Percentiles rank a stretch among this genome's conserved stretches.
phyloP scores from a whole-genome alignment of 139 green algal species.

The Auxenochlorella protothecoides region DNA sequence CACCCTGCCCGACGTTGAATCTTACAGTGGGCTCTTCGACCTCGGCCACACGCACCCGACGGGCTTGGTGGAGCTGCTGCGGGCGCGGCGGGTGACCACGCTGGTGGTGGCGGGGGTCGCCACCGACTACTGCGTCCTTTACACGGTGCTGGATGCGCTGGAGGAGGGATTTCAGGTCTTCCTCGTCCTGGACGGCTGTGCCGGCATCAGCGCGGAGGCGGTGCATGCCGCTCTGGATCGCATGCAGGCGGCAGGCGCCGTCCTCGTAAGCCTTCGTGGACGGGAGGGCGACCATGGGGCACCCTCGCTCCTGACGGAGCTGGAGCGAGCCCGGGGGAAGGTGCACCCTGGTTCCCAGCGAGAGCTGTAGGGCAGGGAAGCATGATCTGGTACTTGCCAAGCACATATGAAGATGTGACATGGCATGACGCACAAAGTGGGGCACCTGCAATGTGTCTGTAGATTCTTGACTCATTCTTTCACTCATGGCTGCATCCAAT shows the following conservation, averaged over 20 bases:
- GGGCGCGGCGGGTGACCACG: neutral
- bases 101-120: constrained; percentile 22
- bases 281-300: too few species aligned
- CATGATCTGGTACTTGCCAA: too few species aligned
- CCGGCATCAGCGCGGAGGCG: neutral
- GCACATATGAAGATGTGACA: too few species aligned
- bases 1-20: neutral
- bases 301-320: too few species aligned
- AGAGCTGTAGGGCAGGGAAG: too few species aligned
- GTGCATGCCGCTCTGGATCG: neutral
- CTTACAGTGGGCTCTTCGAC: constrained; percentile 19
- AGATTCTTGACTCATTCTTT: too few species aligned
- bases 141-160: constrained; percentile 16
- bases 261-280: neutral
- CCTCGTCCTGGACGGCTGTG: constrained; percentile 4
- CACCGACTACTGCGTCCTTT: constrained; percentile 23
- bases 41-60: constrained; percentile 8
- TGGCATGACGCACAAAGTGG: too few species aligned
- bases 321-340: too few species aligned
- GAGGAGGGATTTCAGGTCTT: constrained; percentile 14
- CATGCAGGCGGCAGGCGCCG: neutral
- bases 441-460: too few species aligned
- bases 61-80: constrained; percentile 4
- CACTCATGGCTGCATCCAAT: too few species aligned
- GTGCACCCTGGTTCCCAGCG: too few species aligned